phyloP scores from a whole-genome alignment of 805 yeast genomes.

The Ogataea philodendri region DNA sequence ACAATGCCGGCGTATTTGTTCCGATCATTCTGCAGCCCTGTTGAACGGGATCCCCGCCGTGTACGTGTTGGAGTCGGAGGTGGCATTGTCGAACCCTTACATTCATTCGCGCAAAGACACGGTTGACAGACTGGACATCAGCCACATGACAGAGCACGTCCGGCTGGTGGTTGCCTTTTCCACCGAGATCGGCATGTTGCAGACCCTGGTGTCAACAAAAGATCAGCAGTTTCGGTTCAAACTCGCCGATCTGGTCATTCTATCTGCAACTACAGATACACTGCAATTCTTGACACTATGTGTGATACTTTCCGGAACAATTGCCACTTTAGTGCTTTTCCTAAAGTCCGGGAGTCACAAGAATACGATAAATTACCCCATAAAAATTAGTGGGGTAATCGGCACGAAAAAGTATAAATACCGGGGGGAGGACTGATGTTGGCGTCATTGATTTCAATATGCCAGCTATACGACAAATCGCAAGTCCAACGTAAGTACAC shows the following conservation, averaged over 20 bases:
- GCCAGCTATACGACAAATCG: not conserved
- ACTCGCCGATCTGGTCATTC: conserved; percentile 16
- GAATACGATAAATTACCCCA: conserved; percentile 3
- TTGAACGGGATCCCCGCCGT: conserved; percentile 82
- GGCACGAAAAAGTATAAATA: not conserved
- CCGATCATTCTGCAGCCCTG: conserved; percentile 87
- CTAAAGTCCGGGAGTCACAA: conserved; percentile 3
- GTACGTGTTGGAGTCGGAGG: conserved; percentile 75
- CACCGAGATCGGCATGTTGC: conserved; percentile 53
- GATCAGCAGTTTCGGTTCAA: conserved; percentile 15
- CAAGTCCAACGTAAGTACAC: conserved; percentile 11
- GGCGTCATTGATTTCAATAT: not conserved
- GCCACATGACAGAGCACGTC: conserved; percentile 77
- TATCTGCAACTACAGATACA: conserved; percentile 10
- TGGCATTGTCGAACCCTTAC: conserved; percentile 60
- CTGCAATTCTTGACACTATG: conserved; percentile 4
- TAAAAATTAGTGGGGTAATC: conserved; percentile 6
- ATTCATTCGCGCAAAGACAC: conserved; percentile 82
- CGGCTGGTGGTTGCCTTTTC: conserved; percentile 73
- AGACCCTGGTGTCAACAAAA: not conserved
- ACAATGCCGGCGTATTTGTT: conserved; percentile 86
- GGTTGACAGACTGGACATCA: conserved; percentile 71
- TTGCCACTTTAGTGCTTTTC: conserved; percentile 1
- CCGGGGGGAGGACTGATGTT: too few relatives aligned
- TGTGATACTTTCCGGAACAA: not conserved